phyloP scores from a whole-genome alignment of 352 stramenopile species.

The Peronospora belbahrii region DNA sequence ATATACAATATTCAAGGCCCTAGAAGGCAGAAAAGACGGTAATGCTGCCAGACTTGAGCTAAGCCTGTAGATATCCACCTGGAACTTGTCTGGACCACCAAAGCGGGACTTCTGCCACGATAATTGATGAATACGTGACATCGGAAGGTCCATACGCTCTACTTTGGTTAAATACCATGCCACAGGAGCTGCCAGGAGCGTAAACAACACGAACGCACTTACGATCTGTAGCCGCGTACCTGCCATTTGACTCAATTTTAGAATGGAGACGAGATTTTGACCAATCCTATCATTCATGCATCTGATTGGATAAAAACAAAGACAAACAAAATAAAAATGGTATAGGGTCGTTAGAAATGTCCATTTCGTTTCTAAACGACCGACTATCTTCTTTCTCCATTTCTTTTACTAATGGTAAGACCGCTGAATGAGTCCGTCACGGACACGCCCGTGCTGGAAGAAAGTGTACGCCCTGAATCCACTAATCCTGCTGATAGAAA shows the following conservation, averaged over 20 bases:
- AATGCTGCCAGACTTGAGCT: not conserved
- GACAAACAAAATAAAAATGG: too few relatives aligned
- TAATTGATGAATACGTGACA: slow-evolving; percentile 47
- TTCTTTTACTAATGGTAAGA: too few relatives aligned
- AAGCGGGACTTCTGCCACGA: slow-evolving; percentile 30
- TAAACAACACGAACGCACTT: slow-evolving; percentile 64
- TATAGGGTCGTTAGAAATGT: not conserved
- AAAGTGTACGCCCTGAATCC: slow-evolving; percentile 20
- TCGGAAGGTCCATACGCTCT: slow-evolving; percentile 48
- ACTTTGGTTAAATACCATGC: slow-evolving; percentile 65
- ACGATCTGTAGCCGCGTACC: slow-evolving; percentile 73
- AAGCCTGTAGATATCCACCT: slow-evolving; percentile 24
- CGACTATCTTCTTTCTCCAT: too few relatives aligned
- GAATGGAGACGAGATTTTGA: not conserved
- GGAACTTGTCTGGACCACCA: slow-evolving; percentile 7
- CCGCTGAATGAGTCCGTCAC: slow-evolving; percentile 27
- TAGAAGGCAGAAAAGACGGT: slow-evolving; percentile 8
- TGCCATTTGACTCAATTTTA: slow-evolving; percentile 37
- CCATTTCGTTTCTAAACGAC: not conserved
- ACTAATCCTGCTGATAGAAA: slow-evolving; percentile 26
- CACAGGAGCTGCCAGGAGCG: slow-evolving; percentile 47
- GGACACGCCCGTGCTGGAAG: slow-evolving; percentile 55
- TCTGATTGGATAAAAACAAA: not conserved
- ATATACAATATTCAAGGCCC: slow-evolving; percentile 15
- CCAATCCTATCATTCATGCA: not conserved